Base-by-base conservation (phyloP, 2,329 filamentous ascomycete species). In the Penicillium sp. region DNA sequence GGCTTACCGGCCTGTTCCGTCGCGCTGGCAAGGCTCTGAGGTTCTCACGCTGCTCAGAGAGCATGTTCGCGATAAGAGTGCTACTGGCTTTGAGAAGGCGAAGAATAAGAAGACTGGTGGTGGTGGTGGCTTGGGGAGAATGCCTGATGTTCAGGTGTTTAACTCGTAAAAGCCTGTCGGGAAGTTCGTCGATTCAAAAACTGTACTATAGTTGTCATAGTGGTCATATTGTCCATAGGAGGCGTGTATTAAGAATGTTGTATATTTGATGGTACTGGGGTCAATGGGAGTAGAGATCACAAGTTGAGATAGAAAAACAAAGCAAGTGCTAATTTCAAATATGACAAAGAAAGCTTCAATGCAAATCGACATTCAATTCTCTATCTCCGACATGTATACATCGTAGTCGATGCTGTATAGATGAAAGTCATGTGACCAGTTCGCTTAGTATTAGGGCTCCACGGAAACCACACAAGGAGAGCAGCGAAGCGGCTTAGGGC, bases 1-100 rank as follows among this genome's bases (percentile, higher is more conserved):
- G 30, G 91, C 92, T 35, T 97, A 97, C 76, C 82, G 93, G 53
- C 93, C 93, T 37, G 92, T 97, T 55, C 94, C 94, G 12, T 76
- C 78, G 65, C 82, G 93, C 60, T 99, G 94, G 94, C 85, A 82
- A 75, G 86, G 88, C 59, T 95, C 89, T 62, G 87, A 92, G 77
- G 85, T 97, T 51, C 76, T 99, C 66, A 73, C 73, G 26, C 76
- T 94, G 80, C 73, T 99, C 72, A 82, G 93, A 71, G 80, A 83
- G 65, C 94, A 99, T 78, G 94, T 97, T 28, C 83, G 84, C 65
- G 80, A 84, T 60, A 82, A 84, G 65, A 89, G 86, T 67, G 86
- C 87, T 22, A 64, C 60, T 41, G 74, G 73, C 5, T 74, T 72
- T 53, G 69, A 75, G 50, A 69, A 70, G 26, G 72, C 72, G 7